Evolutionary conservation across 2,329 filamentous ascomycete species (phyloP).

Genomic region (Ophidiomyces ophidiicola): DNA sequence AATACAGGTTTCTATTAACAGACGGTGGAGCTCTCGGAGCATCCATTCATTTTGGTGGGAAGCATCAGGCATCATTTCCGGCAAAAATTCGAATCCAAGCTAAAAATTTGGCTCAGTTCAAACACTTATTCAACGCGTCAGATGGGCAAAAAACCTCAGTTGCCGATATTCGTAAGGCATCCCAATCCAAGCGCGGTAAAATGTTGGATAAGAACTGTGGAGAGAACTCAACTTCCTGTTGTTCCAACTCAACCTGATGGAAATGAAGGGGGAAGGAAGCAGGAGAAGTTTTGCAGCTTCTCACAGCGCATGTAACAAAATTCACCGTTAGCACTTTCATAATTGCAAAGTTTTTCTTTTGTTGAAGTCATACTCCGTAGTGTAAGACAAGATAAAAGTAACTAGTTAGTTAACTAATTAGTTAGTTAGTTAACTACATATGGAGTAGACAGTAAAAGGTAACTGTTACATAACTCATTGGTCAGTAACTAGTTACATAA

Average conservation of each 20-base stretch:
- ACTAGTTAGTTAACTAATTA: no score
- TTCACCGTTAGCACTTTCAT: constrained; percentile 97
- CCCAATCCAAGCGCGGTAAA: constrained; percentile 79
- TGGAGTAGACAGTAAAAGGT: no score
- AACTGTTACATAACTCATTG: no score
- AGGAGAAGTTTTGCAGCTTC: constrained; percentile 74
- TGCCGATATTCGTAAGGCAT: constrained; percentile 60
- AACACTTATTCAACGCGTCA: not conserved
- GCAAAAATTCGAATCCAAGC: constrained; percentile 68
- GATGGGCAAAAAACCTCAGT: constrained; percentile 41
- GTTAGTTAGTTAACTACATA: no score
- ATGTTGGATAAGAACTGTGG: constrained; percentile 71
- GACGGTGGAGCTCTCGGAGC: constrained; percentile 62
- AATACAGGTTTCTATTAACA: constrained; percentile 83
- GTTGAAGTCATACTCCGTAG: no score
- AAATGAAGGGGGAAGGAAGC: constrained; percentile 84
- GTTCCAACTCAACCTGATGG: constrained; percentile 78
- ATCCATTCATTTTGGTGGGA: constrained; percentile 56
- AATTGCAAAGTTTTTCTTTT: no score
- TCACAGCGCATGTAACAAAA: constrained; percentile 92
- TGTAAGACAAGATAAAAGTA: no score
- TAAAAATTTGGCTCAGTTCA: constrained; percentile 26
- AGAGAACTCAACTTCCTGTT: constrained; percentile 71
- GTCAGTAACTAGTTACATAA: no score
- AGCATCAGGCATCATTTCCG: constrained; percentile 50